A percentile compares a stretch with the other conserved stretches of the same genome.
Evolutionary conservation across 2,329 filamentous ascomycete species (phyloP).

Genomic region (Dactylellina parvicollis): DNA sequence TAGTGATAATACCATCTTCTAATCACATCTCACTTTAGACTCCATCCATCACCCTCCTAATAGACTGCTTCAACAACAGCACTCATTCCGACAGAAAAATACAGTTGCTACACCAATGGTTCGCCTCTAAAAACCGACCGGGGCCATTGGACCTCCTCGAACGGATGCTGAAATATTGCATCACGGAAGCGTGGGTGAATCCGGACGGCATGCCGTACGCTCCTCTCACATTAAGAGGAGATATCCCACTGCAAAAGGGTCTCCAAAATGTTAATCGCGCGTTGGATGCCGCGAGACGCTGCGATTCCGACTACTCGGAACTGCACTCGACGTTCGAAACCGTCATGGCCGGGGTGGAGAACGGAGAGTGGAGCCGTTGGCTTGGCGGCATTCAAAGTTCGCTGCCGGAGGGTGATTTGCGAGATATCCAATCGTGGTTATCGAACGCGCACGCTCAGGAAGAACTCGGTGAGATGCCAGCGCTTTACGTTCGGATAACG

Average conservation of each 20-base stretch:
- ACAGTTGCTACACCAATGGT: conserved; percentile 17
- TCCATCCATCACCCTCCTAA: conserved; percentile 24
- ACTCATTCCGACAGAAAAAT: neutral
- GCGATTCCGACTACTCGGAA: conserved; percentile 35
- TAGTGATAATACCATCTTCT: neutral
- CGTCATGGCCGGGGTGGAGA: neutral
- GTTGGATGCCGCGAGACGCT: conserved; percentile 28
- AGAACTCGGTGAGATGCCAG: conserved; percentile 10
- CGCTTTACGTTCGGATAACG: conserved; percentile 23
- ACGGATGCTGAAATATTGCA: conserved; percentile 37
- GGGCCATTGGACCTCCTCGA: conserved; percentile 29
- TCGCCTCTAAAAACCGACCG: conserved; percentile 1
- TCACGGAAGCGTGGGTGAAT: conserved; percentile 41
- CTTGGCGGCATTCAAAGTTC: neutral
- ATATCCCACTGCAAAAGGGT: conserved; percentile 29
- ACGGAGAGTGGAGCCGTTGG: conserved; percentile 30
- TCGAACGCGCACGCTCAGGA: conserved; percentile 12
- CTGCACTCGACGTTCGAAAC: conserved; percentile 9
- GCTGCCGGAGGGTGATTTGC: neutral
- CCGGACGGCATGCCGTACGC: conserved; percentile 20
- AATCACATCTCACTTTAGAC: conserved; percentile 7
- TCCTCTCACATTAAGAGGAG: conserved; percentile 27
- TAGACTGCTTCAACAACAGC: conserved; percentile 17
- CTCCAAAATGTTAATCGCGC: conserved; percentile 34
- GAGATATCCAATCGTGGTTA: conserved; percentile 4